A percentile compares a stretch with the other conserved stretches of the same genome.
phyloP scores from a whole-genome alignment of 305 asterid genomes.

The Coffea humblotiana region DNA sequence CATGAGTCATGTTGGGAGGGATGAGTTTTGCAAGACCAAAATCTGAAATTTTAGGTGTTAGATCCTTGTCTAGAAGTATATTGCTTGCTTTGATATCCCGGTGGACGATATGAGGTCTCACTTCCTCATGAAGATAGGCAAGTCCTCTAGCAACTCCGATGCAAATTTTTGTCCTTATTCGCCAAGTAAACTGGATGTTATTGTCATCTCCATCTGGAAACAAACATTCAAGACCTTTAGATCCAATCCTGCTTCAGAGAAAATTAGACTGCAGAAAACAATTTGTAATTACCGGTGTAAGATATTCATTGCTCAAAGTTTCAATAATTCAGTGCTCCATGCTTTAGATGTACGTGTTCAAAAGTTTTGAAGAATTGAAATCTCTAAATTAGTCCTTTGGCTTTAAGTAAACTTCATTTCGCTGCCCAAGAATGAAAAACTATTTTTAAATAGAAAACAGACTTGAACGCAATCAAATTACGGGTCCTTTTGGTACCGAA shows the following conservation, averaged over 20 bases:
- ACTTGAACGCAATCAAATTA: neutral
- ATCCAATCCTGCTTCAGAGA: neutral
- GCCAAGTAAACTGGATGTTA: slow-evolving; percentile 61
- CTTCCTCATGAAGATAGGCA: slow-evolving; percentile 93
- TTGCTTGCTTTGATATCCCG: slow-evolving; percentile 98
- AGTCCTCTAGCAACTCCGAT: slow-evolving; percentile 83
- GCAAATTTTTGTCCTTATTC: slow-evolving; percentile 59
- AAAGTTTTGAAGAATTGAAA: neutral
- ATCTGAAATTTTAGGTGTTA: slow-evolving; percentile 88
- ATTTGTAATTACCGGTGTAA: too few relatives aligned
- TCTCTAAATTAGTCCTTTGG: neutral
- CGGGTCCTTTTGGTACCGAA: neutral
- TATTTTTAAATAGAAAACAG: neutral
- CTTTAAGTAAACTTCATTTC: neutral
- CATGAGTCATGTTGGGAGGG: slow-evolving; percentile 79
- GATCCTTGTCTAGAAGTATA: slow-evolving; percentile 77
- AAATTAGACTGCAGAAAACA: neutral
- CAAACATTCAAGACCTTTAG: slow-evolving; percentile 15
- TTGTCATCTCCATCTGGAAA: slow-evolving; percentile 48
- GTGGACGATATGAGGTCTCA: slow-evolving; percentile 78
- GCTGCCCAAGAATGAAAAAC: neutral
- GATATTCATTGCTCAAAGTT: neutral
- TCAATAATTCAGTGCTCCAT: neutral
- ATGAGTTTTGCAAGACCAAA: slow-evolving; percentile 95
- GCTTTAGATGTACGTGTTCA: neutral